Evolutionary conservation across 371 early-diverging fungal genomes (phyloP).

Genomic region (Mucor saturninus): DNA sequence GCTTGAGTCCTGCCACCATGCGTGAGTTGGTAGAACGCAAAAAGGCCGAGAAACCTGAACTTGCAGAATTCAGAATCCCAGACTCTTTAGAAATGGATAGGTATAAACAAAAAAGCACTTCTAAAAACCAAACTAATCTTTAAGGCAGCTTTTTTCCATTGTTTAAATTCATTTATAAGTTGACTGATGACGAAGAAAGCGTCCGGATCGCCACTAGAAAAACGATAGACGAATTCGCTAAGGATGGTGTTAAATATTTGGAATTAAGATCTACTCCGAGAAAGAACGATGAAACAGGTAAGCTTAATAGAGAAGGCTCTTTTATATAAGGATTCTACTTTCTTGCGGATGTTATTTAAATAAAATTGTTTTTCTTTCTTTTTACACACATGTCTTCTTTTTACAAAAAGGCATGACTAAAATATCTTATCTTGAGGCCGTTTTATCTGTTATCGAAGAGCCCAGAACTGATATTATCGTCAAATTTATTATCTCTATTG

Average conservation of each 20-base stretch:
- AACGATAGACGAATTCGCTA: constrained; percentile 60
- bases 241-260: constrained; percentile 61
- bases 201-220: constrained; percentile 46
- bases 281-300: constrained; percentile 45
- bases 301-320: background rate
- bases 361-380: background rate
- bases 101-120: constrained; percentile 21
- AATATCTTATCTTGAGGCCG: constrained; percentile 51
- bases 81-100: constrained; percentile 42
- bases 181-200: constrained; percentile 57
- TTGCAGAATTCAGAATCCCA: constrained; percentile 43
- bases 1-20: constrained; percentile 54
- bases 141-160: constrained; percentile 56
- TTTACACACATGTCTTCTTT: background rate
- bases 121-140: background rate
- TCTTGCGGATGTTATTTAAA: background rate
- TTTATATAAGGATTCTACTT: background rate
- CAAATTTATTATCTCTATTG: constrained; percentile 58
- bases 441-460: constrained; percentile 45
- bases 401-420: constrained; percentile 57
- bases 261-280: constrained; percentile 70
- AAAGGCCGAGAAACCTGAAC: constrained; percentile 40
- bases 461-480: constrained; percentile 46
- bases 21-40: constrained; percentile 47
- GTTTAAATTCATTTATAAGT: constrained; percentile 60